Evolutionary conservation across 345 rosid species (phyloP), one percentile per base, ranked within the genome.

Genomic region (Acer campestre): DNA sequence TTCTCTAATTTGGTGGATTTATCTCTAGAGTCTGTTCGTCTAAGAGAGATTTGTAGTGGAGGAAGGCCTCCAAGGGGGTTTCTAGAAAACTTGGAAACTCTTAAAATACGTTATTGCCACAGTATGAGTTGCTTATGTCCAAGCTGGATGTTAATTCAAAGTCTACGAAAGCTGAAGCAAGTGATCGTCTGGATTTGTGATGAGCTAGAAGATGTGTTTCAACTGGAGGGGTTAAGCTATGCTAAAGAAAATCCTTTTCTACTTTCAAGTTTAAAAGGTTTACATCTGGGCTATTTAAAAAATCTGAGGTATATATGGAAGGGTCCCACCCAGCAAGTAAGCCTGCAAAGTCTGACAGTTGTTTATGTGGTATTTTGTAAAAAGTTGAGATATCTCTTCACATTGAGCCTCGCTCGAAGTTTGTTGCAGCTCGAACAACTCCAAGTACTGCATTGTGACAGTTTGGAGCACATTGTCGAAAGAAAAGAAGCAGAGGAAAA

Each of bases 41-140:
- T 79, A 17, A 68, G 23, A 67, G 78, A 74, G 61, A 63, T 78
- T 20, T 71, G 66, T 49, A 14, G 67, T 22, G 71, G 67, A 63
- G 8, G 0, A 10, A 44, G 18, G 46, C 80, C 68, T 40, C 68
- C 68, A 25, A 10, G 46, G 35, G 67, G 66, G 17, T 58, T 73
- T 61, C 46, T 73, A 29, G 49, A 79, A 27, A 61, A 79, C 29
- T 56, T 79, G 42, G 71, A 79, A 59, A 40, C 11, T 7, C 3
- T 65, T 4, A 0, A 11, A 2, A 12, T 78, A 4, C 1, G 1
- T 3, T 0, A 10, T 3, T 62, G 75, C n/a, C 13, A 23, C 14
- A 17, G 10, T 16, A 31, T 80, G 44, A 22, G 29, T 61, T 46
- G 61, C n/a, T 14, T 77, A 61, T 46, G 69, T 58, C 68, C 75